Conservation (phyloP, 139 green algal genomes). For the Micractinium sp. region DNA sequence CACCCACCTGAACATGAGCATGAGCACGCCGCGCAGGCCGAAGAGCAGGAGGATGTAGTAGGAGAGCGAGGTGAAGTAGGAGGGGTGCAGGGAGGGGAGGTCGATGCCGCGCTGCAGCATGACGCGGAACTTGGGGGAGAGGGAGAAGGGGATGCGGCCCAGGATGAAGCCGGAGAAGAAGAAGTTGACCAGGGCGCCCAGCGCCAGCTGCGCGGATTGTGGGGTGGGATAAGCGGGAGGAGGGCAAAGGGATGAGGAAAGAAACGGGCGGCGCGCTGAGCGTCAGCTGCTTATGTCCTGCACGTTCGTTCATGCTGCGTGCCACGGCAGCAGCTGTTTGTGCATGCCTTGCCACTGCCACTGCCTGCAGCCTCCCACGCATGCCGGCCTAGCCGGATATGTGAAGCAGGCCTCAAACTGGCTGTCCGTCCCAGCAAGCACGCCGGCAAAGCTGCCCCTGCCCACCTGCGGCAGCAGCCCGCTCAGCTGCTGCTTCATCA, state of each 20-base stretch:
- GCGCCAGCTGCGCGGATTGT: slow-evolving; percentile 64
- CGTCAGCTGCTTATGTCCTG: no score
- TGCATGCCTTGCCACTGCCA: not conserved
- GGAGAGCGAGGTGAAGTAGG: slow-evolving; percentile 91
- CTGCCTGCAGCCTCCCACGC: not conserved
- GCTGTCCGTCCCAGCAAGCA: not conserved
- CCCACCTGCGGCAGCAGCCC: slow-evolving; percentile 81
- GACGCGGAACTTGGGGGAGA: slow-evolving; percentile 86
- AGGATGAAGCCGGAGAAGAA: slow-evolving; percentile 92
- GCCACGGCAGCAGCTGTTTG: not conserved
- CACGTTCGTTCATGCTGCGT: no score
- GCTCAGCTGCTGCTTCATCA: slow-evolving; percentile 91
- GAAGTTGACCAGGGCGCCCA: slow-evolving; percentile 85
- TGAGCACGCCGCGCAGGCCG: slow-evolving; percentile 79
- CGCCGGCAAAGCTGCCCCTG: not conserved
- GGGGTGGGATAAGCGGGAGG: not conserved
- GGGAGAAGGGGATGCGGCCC: slow-evolving; percentile 81
- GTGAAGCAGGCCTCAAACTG: no score
- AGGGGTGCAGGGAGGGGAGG: slow-evolving; percentile 84
- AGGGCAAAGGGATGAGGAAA: not conserved
- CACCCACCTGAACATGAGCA: slow-evolving; percentile 76
- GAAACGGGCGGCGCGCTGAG: not conserved
- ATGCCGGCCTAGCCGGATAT: no score
- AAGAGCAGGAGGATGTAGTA: slow-evolving; percentile 96
- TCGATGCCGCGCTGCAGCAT: slow-evolving; percentile 94